These are phyloP conservation scores for Mycena floridula DNA, from an alignment of 768 basidiomycete genomes.

Conservation along the genomic window DNA sequence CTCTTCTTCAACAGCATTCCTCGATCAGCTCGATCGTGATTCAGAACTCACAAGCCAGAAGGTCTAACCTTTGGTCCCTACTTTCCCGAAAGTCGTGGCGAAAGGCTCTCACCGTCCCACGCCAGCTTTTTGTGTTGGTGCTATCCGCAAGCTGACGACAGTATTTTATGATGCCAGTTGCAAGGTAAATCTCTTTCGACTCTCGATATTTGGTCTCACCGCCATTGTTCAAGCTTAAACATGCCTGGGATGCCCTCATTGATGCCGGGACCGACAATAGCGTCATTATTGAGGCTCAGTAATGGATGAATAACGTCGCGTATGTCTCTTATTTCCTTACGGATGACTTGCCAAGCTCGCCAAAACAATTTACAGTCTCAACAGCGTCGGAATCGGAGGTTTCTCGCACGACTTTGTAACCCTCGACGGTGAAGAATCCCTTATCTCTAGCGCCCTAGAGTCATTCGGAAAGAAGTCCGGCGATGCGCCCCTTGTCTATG, in stretches of 20 bases:
- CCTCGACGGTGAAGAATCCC: constrained; percentile 25
- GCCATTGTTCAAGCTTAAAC: constrained; percentile 6
- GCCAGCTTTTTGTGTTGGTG: constrained; percentile 47
- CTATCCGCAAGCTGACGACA: constrained; percentile 37
- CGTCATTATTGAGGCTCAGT: constrained; percentile 11
- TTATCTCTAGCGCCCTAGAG: constrained; percentile 21
- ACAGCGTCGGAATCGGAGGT: constrained; percentile 38
- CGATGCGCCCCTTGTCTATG: too few relatives aligned
- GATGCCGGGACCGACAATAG: constrained; percentile 3
- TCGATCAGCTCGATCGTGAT: background rate
- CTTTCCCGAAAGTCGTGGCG: background rate
- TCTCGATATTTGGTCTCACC: background rate
- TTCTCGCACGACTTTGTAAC: constrained; percentile 40
- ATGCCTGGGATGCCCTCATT: constrained; percentile 10
- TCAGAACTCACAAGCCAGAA: too few relatives aligned
- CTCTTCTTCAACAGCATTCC: constrained; percentile 1
- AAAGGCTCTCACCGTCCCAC: constrained; percentile 22
- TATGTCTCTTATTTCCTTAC: background rate
- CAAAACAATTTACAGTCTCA: constrained; percentile 20
- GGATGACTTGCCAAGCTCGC: too few relatives aligned
- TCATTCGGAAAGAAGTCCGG: constrained; percentile 9
- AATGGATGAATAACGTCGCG: constrained; percentile 7
- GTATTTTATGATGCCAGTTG: constrained; percentile 48
- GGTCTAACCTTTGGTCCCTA: background rate
- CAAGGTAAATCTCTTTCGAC: constrained; percentile 29